Conservation (phyloP, 345 rosid species). For the Bruguiera gymnorhiza region DNA sequence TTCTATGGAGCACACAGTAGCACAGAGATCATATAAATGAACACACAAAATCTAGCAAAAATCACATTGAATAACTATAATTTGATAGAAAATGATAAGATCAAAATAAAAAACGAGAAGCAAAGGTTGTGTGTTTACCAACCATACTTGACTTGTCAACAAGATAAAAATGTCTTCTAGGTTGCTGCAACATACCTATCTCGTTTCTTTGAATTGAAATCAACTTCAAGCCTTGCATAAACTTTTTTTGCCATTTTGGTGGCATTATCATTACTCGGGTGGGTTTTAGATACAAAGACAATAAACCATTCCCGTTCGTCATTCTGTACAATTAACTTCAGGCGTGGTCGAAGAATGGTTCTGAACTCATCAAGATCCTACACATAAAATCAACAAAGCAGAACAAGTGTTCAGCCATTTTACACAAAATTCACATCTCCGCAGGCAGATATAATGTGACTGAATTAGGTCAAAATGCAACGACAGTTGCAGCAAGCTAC, state of each 20-base stretch:
- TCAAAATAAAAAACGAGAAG: not conserved
- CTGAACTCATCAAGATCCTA: constrained; percentile 98
- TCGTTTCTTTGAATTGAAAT: constrained; percentile 90
- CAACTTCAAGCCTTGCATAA: constrained; percentile 89
- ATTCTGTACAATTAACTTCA: constrained; percentile 82
- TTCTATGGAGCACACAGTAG: too few relatives aligned
- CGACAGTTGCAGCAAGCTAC: constrained; percentile 31
- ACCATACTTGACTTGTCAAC: not conserved
- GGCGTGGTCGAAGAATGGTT: constrained; percentile 88
- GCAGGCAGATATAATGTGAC: too few relatives aligned
- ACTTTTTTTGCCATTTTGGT: constrained; percentile 82
- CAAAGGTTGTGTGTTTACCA: not conserved
- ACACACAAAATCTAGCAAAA: not conserved
- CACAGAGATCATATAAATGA: too few relatives aligned
- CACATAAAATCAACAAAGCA: not conserved
- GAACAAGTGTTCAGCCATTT: not conserved
- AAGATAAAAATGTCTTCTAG: not conserved
- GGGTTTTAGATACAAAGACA: constrained; percentile 90
- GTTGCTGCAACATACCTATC: constrained; percentile 54
- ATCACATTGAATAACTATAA: not conserved
- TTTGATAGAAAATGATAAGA: not conserved
- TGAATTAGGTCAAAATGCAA: not conserved
- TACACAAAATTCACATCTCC: too few relatives aligned
- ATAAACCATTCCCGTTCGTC: constrained; percentile 97
- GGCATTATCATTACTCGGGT: constrained; percentile 85